These are phyloP conservation scores for Citrus cavaleriei DNA, from an alignment of 345 rosid species.

Conservation along the genomic window DNA sequence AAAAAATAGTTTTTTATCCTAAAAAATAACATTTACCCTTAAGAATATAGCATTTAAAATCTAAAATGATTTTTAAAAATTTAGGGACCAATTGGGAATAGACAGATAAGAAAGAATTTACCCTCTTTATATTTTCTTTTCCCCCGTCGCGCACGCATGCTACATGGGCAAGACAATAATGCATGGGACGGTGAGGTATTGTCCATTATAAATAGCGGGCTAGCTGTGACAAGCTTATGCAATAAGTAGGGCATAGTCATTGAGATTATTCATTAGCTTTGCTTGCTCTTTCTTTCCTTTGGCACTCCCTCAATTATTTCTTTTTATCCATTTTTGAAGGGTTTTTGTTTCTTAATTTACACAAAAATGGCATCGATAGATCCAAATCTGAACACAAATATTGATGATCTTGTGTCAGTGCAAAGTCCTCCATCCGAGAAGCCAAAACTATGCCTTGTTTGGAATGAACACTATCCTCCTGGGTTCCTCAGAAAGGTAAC, in stretches of 20 bases:
- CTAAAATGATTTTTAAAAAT: no score
- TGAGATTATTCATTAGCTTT: background rate
- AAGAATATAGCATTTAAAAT: no score
- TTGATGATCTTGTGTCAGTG: background rate
- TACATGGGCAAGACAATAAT: background rate
- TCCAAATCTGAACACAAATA: background rate
- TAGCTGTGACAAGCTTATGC: background rate
- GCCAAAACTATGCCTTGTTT: background rate
- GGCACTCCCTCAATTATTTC: background rate
- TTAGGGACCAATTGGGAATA: no score
- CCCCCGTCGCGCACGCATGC: background rate
- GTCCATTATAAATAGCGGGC: background rate
- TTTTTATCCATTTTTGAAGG: background rate
- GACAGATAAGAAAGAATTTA: no score
- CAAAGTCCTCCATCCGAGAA: background rate
- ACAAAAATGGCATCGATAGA: slow-evolving; percentile 26
- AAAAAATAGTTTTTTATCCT: no score
- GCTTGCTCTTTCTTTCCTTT: background rate
- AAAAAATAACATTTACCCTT: no score
- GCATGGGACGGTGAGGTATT: background rate
- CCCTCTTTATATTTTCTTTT: background rate
- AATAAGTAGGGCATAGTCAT: background rate
- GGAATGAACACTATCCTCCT: slow-evolving; percentile 29
- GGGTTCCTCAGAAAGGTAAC: slow-evolving; percentile 44
- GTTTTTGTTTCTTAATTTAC: background rate